Evolutionary conservation across 257 asterid species (phyloP).

Genomic region (Voacanga thouarsii): DNA sequence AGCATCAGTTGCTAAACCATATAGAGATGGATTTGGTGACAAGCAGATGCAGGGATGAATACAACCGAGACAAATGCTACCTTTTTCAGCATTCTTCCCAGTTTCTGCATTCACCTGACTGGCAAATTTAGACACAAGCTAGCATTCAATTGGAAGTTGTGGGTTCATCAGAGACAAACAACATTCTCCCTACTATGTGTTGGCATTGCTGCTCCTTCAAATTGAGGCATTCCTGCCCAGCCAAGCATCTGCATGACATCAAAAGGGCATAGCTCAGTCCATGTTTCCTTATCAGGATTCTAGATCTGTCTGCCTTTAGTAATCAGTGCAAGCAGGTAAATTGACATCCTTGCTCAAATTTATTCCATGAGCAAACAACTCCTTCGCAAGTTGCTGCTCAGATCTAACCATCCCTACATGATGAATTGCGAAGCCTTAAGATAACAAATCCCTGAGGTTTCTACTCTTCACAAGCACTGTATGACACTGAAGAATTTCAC

Average conservation of each 20-base stretch:
- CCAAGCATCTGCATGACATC: slow-evolving; percentile 48
- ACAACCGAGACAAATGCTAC: slow-evolving; percentile 35
- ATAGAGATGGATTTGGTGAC: slow-evolving; percentile 27
- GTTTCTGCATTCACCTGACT: slow-evolving; percentile 42
- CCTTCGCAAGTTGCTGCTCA: slow-evolving; percentile 32
- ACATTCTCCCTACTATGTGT: slow-evolving; percentile 27
- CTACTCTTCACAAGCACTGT: slow-evolving; percentile 38
- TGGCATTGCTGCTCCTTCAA: slow-evolving; percentile 33
- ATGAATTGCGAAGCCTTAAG: slow-evolving; percentile 38
- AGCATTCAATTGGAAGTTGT: slow-evolving; percentile 39
- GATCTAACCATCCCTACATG: slow-evolving; percentile 36
- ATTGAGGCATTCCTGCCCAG: slow-evolving; percentile 41
- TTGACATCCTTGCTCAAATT: slow-evolving; percentile 42
- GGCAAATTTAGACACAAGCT: slow-evolving; percentile 38
- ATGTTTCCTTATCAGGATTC: slow-evolving; percentile 25
- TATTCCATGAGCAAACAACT: slow-evolving; percentile 27
- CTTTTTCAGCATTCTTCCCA: slow-evolving; percentile 36
- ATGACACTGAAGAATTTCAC: slow-evolving; percentile 33
- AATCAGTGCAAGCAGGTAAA: slow-evolving; percentile 39
- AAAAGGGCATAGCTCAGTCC: slow-evolving; percentile 39
- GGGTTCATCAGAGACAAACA: slow-evolving; percentile 37
- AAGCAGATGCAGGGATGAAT: slow-evolving; percentile 32
- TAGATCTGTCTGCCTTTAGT: slow-evolving; percentile 35
- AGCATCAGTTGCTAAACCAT: slow-evolving; percentile 33
- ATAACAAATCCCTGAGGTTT: slow-evolving; percentile 29